These are phyloP conservation scores for Geotrichum siamense DNA, from an alignment of 1,139 yeast genomes.

Conservation along the genomic window DNA sequence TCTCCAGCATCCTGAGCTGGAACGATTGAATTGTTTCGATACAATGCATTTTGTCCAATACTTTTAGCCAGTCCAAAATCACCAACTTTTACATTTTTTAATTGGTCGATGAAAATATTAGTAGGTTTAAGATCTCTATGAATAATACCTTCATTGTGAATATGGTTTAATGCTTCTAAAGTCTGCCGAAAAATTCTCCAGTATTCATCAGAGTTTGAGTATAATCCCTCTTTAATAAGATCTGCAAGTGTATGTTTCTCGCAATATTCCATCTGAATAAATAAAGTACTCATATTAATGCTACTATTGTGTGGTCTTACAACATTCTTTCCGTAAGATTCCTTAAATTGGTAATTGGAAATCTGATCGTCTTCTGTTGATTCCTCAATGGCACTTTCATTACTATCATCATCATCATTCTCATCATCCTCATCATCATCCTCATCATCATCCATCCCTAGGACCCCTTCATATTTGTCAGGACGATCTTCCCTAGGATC, in stretches of 20 bases:
- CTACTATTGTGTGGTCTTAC: neutral
- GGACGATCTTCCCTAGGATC: conserved; percentile 21
- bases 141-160: conserved; percentile 88
- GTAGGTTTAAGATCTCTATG: conserved; percentile 94
- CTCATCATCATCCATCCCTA: conserved; percentile 19
- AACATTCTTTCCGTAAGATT: neutral
- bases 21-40: conserved; percentile 23
- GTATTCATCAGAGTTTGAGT: conserved; percentile 64
- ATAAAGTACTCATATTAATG: conserved; percentile 46
- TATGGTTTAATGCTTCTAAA: conserved; percentile 83
- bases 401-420: conserved; percentile 21
- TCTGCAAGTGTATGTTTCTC: conserved; percentile 86
- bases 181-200: conserved; percentile 88
- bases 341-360: too few species aligned
- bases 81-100: conserved; percentile 86
- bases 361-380: neutral
- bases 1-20: conserved; percentile 36
- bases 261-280: conserved; percentile 97
- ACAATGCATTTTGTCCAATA: conserved; percentile 48
- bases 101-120: conserved; percentile 89
- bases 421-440: conserved; percentile 22
- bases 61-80: conserved; percentile 91
- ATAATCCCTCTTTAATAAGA: conserved; percentile 74
- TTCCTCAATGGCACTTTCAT: conserved; percentile 3
- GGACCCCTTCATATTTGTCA: too few species aligned